phyloP scores from a whole-genome alignment of 208 protist species.

The Herpetomonas tarakana region DNA sequence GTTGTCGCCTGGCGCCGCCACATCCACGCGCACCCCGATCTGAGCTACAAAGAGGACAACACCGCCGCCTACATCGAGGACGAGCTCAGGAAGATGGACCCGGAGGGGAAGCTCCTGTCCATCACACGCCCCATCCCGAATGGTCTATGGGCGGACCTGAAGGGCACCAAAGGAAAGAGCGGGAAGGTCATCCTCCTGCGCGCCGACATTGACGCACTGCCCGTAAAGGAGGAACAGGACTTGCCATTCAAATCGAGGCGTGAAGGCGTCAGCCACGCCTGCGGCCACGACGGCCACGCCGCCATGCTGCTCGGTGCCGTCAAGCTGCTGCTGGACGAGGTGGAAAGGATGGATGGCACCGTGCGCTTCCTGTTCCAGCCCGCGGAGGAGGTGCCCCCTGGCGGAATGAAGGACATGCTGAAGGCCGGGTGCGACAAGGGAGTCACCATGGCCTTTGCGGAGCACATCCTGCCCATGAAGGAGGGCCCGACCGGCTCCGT shows the following conservation, averaged over 20 bases:
- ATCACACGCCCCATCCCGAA: conserved; percentile 43
- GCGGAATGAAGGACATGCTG: conserved; percentile 49
- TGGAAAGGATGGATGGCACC: conserved; percentile 44
- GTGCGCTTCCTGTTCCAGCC: conserved; percentile 75
- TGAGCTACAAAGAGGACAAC: conserved; percentile 51
- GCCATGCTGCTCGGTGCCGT: conserved; percentile 54
- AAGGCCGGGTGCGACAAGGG: conserved; percentile 39
- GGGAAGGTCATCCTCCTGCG: conserved; percentile 29
- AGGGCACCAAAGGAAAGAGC: conserved; percentile 41
- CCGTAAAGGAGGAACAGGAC: conserved; percentile 42
- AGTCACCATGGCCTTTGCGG: conserved; percentile 51
- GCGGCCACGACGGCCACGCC: conserved; percentile 57
- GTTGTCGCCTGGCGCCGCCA: conserved; percentile 63
- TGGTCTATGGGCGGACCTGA: conserved; percentile 44
- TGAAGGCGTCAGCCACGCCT: conserved; percentile 54
- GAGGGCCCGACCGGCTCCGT: conserved; percentile 17
- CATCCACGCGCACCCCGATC: conserved; percentile 54
- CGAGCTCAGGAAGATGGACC: conserved; percentile 28
- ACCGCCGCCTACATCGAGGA: conserved; percentile 53
- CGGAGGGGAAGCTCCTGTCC: conserved; percentile 14
- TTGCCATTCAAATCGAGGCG: conserved; percentile 43
- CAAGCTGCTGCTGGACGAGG: conserved; percentile 46
- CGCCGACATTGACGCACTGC: conserved; percentile 63
- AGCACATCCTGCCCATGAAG: conserved; percentile 27
- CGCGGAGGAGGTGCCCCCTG: conserved; percentile 49